Base-by-base conservation (phyloP, 306 rosid genomes). In the Ormosia semicastrata region DNA sequence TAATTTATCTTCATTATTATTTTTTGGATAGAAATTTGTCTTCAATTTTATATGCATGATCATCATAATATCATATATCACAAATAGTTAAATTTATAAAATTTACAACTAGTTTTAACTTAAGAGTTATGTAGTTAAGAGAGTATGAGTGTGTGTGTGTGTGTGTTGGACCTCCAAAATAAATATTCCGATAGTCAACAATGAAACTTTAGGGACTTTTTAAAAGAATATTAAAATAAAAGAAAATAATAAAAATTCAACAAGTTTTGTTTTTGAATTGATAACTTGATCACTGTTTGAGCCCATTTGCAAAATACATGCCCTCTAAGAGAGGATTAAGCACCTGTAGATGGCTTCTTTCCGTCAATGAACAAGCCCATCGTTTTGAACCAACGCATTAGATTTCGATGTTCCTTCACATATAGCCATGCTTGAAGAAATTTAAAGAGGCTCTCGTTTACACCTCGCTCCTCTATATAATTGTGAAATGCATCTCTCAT, bases 371-470 rank as follows among this genome's bases (percentile, higher is more conserved):
- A 90, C 76, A 83, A 44, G 33, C 98, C 99, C 66, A 77, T 81
- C 0, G 91, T 85, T 81, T 88, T 93, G 86, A 93, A 92, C 99
- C 99, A 95, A 8, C 88, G 94, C 99, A 89, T 18, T 13, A 90
- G 89, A 87, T 88, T 90, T 75, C 99, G 88, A 79, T 92, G 97
- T 33, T 95, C 96, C 89, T 92, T 95, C 56, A 95, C 99, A 81
- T 93, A 95, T 12, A 93, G 90, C 99, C 99, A 95, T 15, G 98
- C 98, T 80, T 85, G 98, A 82, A 95, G 99, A 87, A 93, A 95
- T 46, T 87, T 92, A 66, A 95, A 95, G 81, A 93, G 99, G 66
- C 79, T 80, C 76, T 93, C 97, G 15, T 89, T 91, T 57, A 95
- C 74, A 6, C 97, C 99, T 76, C 99, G 93, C 89, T 93, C 98